A percentile compares a stretch with the other conserved stretches of the same genome.
Conservation (phyloP, 1,139 yeast species). For the Magnusiomyces tetraspermus region DNA sequence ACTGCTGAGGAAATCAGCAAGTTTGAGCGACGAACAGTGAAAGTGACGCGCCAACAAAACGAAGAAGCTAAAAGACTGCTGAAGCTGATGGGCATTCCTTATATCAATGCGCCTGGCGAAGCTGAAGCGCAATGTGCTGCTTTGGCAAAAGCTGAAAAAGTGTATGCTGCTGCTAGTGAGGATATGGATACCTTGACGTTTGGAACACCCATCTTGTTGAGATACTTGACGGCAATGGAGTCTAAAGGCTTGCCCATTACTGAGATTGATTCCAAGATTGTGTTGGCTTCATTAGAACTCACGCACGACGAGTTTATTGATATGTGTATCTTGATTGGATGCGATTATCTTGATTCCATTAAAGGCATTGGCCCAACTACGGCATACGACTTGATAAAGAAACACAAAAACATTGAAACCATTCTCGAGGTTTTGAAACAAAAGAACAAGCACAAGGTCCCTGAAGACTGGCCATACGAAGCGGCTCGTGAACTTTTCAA, state of each 20-base stretch:
- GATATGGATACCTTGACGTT: constrained; percentile 98
- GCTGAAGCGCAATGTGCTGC: constrained; percentile 99
- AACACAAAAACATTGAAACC: constrained; percentile 71
- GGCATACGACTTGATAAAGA: constrained; percentile 78
- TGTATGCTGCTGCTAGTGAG: constrained; percentile 95
- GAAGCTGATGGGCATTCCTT: constrained; percentile 90
- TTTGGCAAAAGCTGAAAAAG: constrained; percentile 71
- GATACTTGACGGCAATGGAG: constrained; percentile 90
- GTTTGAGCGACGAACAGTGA: constrained; percentile 78
- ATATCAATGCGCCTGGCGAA: constrained; percentile 88
- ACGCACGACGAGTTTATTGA: constrained; percentile 71
- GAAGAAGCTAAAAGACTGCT: constrained; percentile 82
- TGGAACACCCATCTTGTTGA: constrained; percentile 67
- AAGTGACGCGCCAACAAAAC: constrained; percentile 81
- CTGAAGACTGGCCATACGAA: constrained; percentile 89
- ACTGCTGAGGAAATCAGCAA: constrained; percentile 66
- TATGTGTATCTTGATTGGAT: constrained; percentile 84
- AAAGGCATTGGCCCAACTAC: constrained; percentile 94
- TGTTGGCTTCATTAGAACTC: constrained; percentile 68
- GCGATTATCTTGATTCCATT: constrained; percentile 94
- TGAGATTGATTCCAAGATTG: constrained; percentile 62
- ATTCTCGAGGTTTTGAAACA: constrained; percentile 55
- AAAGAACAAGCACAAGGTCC: constrained; percentile 66
- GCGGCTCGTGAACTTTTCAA: constrained; percentile 80
- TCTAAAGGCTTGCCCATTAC: constrained; percentile 88